phyloP scores from a whole-genome alignment of 352 stramenopile genomes.

The Pythium brassicae region DNA sequence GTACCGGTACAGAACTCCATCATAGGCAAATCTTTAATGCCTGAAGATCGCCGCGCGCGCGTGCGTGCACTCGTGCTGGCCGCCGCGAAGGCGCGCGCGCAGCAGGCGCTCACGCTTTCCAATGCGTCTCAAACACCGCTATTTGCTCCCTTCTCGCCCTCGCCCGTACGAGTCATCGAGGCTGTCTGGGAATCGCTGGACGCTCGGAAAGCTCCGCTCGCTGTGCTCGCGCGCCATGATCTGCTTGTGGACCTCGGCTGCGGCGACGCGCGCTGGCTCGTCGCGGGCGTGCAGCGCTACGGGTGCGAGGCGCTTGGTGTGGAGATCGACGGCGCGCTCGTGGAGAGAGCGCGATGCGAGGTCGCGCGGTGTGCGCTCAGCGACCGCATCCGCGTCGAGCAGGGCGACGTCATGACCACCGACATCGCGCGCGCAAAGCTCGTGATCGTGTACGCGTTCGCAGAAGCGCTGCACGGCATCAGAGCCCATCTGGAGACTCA shows the following conservation, averaged over 20 bases:
- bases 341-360: slow-evolving; percentile 23
- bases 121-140: slow-evolving; percentile 19
- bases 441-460: slow-evolving; percentile 85
- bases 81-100: slow-evolving; percentile 45
- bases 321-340: slow-evolving; percentile 59
- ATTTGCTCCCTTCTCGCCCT: slow-evolving; percentile 78
- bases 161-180: slow-evolving; percentile 44
- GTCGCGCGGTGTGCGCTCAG: slow-evolving; percentile 23
- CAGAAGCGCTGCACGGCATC: slow-evolving; percentile 65
- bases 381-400: slow-evolving; percentile 38
- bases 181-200: slow-evolving; percentile 59
- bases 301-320: slow-evolving; percentile 61
- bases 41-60: slow-evolving; percentile 15
- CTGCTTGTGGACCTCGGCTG: slow-evolving; percentile 81
- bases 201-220: neutral
- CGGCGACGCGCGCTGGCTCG: slow-evolving; percentile 74
- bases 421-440: slow-evolving; percentile 47
- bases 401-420: slow-evolving; percentile 52
- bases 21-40: no score
- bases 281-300: slow-evolving; percentile 58
- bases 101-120: slow-evolving; percentile 40
- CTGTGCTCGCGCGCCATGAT: slow-evolving; percentile 28
- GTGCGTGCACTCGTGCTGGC: slow-evolving; percentile 61
- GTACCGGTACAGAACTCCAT: no score
- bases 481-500: slow-evolving; percentile 43